Evolutionary conservation across 352 stramenopile genomes (phyloP).

Genomic region (Hyaloperonospora arabidopsidis): DNA sequence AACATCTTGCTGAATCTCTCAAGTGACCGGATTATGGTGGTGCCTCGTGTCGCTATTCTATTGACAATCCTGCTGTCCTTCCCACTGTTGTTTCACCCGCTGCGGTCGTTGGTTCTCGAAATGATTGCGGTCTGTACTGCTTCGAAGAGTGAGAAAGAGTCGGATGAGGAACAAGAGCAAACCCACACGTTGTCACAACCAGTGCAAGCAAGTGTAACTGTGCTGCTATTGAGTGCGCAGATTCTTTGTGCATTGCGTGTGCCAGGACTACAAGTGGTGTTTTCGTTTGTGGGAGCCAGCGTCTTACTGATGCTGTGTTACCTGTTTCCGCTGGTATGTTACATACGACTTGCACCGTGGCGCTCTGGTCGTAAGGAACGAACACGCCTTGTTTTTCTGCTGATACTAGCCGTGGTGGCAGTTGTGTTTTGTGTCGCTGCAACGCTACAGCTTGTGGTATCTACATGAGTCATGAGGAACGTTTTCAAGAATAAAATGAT

Average conservation of each 20-base stretch:
- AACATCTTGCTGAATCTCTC: constrained; percentile 78
- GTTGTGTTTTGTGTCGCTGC: constrained; percentile 52
- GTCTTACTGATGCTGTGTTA: constrained; percentile 71
- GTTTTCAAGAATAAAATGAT: no score
- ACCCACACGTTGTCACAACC: constrained; percentile 10
- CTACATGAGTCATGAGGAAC: constrained; percentile 11
- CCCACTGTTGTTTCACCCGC: constrained; percentile 62
- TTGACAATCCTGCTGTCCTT: constrained; percentile 74
- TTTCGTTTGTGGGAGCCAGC: constrained; percentile 69
- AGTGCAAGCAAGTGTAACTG: constrained; percentile 33
- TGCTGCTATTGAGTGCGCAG: constrained; percentile 37
- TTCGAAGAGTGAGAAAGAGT: not conserved
- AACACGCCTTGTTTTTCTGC: constrained; percentile 26
- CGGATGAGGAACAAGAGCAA: constrained; percentile 7
- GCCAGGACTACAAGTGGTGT: constrained; percentile 58
- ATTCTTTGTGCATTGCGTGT: constrained; percentile 47
- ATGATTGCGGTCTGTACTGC: constrained; percentile 31
- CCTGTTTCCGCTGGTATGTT: constrained; percentile 57
- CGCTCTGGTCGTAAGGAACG: constrained; percentile 18
- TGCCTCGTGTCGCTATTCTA: constrained; percentile 57
- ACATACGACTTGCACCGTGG: constrained; percentile 42
- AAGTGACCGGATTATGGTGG: constrained; percentile 58
- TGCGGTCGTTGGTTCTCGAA: constrained; percentile 56
- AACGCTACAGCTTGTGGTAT: constrained; percentile 36
- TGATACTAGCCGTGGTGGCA: constrained; percentile 29